A percentile compares a stretch with the other conserved stretches of the same genome.
Evolutionary conservation across 495 filamentous ascomycete species (phyloP).

Genomic region (Tuber umbilicatum): DNA sequence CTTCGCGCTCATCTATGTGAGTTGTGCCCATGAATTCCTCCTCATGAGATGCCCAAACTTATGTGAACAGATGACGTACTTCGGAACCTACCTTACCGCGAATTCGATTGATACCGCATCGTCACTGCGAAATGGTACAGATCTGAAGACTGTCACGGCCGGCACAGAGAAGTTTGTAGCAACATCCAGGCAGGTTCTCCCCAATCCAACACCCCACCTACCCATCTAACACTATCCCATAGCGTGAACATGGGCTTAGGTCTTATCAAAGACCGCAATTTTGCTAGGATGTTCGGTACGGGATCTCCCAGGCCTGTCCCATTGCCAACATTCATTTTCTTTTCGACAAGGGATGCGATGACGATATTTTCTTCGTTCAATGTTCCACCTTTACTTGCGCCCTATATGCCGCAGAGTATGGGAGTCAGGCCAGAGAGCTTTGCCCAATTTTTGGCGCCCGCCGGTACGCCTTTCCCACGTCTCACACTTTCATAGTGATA

Average conservation of each 20-base stretch:
- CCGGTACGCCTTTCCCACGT: background rate
- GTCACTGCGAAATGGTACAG: constrained; percentile 42
- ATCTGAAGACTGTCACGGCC: constrained; percentile 53
- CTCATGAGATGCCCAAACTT: background rate
- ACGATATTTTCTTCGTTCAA: constrained; percentile 96
- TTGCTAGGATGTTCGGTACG: constrained; percentile 73
- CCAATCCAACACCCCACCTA: background rate
- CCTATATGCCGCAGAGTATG: constrained; percentile 45
- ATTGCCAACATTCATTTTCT: constrained; percentile 64
- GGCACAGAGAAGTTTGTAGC: constrained; percentile 77
- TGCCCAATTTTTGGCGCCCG: constrained; percentile 35
- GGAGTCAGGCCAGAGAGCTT: constrained; percentile 32
- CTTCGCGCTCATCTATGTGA: constrained; percentile 70
- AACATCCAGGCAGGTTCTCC: constrained; percentile 48
- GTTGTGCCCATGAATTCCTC: constrained; percentile 5
- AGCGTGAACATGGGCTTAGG: constrained; percentile 84
- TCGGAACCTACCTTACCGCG: constrained; percentile 82
- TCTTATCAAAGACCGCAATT: constrained; percentile 87
- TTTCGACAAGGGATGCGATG: constrained; percentile 75
- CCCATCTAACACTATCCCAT: constrained; percentile 28
- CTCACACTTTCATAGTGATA: constrained; percentile 58
- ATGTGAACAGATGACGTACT: constrained; percentile 58
- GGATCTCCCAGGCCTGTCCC: constrained; percentile 52
- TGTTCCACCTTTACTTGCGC: constrained; percentile 70
- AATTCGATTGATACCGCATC: constrained; percentile 78